Evolutionary conservation across 2,329 filamentous ascomycete species (phyloP).

Genomic region (Aspergillus sp.): DNA sequence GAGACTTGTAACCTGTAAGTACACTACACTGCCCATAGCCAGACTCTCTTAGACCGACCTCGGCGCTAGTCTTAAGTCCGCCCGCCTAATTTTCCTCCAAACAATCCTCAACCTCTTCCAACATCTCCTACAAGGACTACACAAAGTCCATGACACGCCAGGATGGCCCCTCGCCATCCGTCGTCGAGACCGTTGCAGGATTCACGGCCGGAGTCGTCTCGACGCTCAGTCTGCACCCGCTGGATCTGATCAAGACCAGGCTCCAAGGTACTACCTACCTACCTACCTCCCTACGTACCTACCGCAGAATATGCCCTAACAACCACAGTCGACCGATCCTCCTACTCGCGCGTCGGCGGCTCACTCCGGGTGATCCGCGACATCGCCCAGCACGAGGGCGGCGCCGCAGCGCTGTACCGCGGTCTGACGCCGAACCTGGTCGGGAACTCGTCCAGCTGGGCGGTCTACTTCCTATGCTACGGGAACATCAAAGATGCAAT

Average conservation of each 20-base stretch:
- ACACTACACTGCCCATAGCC: too few species aligned
- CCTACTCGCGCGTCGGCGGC: slow-evolving; percentile 41
- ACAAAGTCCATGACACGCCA: slow-evolving; percentile 34
- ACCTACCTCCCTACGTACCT: background rate
- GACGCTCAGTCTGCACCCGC: slow-evolving; percentile 78
- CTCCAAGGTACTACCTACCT: slow-evolving; percentile 84
- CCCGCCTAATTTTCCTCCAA: too few species aligned
- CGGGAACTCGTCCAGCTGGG: slow-evolving; percentile 86
- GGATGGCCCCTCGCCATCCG: slow-evolving; percentile 59
- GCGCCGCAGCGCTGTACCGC: slow-evolving; percentile 67
- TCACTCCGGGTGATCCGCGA: slow-evolving; percentile 45
- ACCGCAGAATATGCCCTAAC: too few species aligned
- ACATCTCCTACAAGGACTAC: background rate
- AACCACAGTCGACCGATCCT: slow-evolving; percentile 43
- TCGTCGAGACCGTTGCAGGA: slow-evolving; percentile 81
- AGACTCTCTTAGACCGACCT: too few species aligned
- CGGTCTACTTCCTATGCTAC: slow-evolving; percentile 77
- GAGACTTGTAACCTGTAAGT: too few species aligned
- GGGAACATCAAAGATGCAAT: slow-evolving; percentile 50
- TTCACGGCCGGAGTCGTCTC: slow-evolving; percentile 80
- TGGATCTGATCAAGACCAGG: slow-evolving; percentile 93
- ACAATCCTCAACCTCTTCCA: too few species aligned
- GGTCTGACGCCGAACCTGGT: slow-evolving; percentile 83
- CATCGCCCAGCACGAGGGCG: slow-evolving; percentile 47
- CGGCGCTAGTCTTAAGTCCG: too few species aligned